These are phyloP conservation scores for Geotrichum macrosporum DNA, from an alignment of 1,139 yeast genomes.

Conservation along the genomic window DNA sequence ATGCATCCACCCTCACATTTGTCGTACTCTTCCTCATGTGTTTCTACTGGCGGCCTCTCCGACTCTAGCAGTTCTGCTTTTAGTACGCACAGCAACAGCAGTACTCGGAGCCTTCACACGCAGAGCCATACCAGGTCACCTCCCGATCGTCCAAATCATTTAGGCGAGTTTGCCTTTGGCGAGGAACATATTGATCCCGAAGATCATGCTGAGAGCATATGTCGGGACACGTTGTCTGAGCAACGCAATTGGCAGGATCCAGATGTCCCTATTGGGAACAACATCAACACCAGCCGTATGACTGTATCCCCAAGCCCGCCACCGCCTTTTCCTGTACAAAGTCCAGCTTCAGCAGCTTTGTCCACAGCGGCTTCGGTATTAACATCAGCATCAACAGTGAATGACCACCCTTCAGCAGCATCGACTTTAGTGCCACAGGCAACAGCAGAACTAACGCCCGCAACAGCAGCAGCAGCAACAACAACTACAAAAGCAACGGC, in stretches of 20 bases:
- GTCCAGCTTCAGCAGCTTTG: neutral
- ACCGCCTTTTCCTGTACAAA: neutral
- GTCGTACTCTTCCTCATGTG: neutral
- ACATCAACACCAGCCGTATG: neutral
- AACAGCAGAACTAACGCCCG: conserved; percentile 4
- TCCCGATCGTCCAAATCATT: neutral
- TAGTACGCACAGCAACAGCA: neutral
- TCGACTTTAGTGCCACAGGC: neutral
- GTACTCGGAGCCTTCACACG: neutral
- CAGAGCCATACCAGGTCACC: neutral
- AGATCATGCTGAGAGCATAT: no score
- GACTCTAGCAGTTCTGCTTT: neutral
- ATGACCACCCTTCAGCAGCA: neutral
- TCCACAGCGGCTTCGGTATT: neutral
- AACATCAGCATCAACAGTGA: neutral
- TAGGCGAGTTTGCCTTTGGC: no score
- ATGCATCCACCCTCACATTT: neutral
- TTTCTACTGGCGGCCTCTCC: neutral
- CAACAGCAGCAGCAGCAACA: conserved; percentile 12
- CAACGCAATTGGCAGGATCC: no score
- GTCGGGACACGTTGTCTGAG: no score
- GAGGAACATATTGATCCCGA: no score
- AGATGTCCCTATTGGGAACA: neutral
- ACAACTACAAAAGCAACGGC: conserved; percentile 1
- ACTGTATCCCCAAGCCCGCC: neutral